These are phyloP conservation scores for Claviceps africana DNA, from an alignment of 2,329 filamentous ascomycete species.

Conservation along the genomic window DNA sequence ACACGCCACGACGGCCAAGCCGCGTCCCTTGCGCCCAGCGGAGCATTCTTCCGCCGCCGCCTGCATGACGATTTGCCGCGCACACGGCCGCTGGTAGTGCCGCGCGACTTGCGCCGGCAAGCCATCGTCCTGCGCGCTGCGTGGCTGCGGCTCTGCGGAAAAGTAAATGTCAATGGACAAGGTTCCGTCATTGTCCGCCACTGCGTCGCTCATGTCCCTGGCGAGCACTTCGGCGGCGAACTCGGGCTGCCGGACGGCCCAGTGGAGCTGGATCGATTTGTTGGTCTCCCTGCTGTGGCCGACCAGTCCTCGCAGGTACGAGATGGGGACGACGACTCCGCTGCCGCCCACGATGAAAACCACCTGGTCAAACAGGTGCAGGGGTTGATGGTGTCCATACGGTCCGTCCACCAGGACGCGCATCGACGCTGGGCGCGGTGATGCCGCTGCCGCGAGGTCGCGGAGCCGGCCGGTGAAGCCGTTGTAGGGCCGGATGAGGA, in stretches of 20 bases:
- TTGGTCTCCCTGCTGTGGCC: conserved; percentile 4
- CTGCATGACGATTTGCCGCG: conserved; percentile 16
- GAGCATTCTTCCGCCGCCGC: conserved; percentile 12
- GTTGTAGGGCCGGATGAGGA: conserved; percentile 32
- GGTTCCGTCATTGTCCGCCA: conserved; percentile 12
- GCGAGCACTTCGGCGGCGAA: conserved; percentile 22
- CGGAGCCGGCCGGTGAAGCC: conserved; percentile 27
- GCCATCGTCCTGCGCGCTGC: conserved; percentile 1
- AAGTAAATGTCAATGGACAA: conserved; percentile 24
- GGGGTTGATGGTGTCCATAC: conserved; percentile 26
- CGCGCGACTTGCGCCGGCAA: conserved; percentile 10
- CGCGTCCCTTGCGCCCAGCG: conserved; percentile 7
- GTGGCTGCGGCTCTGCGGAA: conserved; percentile 11
- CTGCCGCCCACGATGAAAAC: conserved; percentile 32
- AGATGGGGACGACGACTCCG: conserved; percentile 28
- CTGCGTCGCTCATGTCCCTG: conserved; percentile 17
- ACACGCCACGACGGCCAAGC: conserved; percentile 29
- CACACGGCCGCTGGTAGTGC: conserved; percentile 19
- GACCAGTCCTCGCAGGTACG: conserved; percentile 21
- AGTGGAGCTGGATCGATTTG: conserved; percentile 22
- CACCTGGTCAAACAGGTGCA: conserved; percentile 24
- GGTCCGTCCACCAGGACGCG: conserved; percentile 30
- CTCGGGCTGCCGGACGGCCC: conserved; percentile 27
- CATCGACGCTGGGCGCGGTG: conserved; percentile 14
- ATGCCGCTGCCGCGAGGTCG: conserved; percentile 14